phyloP scores from a whole-genome alignment of 2,329 filamentous ascomycete species.

The Penicillium sumatraense region DNA sequence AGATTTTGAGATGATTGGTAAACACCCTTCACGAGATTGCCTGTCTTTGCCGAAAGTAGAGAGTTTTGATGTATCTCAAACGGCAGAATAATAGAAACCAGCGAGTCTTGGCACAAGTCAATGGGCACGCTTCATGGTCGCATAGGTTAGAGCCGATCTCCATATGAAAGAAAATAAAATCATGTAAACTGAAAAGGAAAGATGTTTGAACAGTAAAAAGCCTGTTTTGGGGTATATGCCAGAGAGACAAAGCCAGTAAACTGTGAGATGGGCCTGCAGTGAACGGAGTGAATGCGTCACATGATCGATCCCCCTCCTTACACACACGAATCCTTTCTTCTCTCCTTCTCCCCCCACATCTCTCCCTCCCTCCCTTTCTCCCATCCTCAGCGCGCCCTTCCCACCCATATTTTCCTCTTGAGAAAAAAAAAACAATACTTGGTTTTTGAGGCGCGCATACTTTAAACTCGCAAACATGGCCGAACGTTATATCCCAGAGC shows the following conservation, averaged over 20 bases:
- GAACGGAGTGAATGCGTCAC: slow-evolving; percentile 21
- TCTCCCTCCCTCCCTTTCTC: slow-evolving; percentile 20
- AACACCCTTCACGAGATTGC: background rate
- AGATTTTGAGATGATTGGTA: background rate
- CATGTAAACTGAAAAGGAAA: background rate
- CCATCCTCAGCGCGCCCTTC: slow-evolving; percentile 25
- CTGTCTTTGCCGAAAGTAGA: background rate
- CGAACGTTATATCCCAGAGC: slow-evolving; percentile 98
- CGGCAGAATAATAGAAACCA: slow-evolving; percentile 1
- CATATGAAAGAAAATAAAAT: background rate
- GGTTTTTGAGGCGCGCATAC: slow-evolving; percentile 32
- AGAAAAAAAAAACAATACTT: too few relatives aligned
- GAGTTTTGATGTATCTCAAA: background rate
- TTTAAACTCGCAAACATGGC: slow-evolving; percentile 69
- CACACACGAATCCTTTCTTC: slow-evolving; percentile 32
- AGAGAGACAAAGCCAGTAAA: background rate
- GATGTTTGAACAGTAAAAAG: background rate
- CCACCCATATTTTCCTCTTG: slow-evolving; percentile 13
- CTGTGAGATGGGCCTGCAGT: slow-evolving; percentile 11
- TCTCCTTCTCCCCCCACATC: slow-evolving; percentile 24
- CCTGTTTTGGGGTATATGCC: background rate
- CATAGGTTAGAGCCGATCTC: background rate
- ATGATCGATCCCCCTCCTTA: slow-evolving; percentile 28
- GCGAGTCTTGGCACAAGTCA: slow-evolving; percentile 3
- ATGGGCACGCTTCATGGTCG: slow-evolving; percentile 10